phyloP scores from a whole-genome alignment of 768 basidiomycete species.

The Rhodotorula graminis region DNA sequence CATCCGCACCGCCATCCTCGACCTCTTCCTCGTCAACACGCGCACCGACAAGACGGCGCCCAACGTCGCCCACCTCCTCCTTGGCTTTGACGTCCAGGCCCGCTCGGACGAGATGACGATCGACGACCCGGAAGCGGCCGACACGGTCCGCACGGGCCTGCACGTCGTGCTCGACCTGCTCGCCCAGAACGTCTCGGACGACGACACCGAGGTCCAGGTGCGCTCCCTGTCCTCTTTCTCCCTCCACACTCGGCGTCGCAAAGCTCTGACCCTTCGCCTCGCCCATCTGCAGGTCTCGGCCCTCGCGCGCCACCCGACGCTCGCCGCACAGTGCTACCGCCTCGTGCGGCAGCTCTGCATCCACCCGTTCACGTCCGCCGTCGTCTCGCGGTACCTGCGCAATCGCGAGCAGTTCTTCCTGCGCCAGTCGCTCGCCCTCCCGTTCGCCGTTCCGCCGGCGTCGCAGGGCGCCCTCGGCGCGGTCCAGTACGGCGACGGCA shows the following conservation, averaged over 20 bases:
- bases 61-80: conserved; percentile 79
- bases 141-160: conserved; percentile 56
- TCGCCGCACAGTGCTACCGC: conserved; percentile 80
- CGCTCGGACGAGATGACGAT: conserved; percentile 40
- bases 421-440: conserved; percentile 72
- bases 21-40: conserved; percentile 75
- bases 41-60: conserved; percentile 61
- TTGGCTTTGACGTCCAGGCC: conserved; percentile 59
- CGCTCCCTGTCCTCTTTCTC: not conserved
- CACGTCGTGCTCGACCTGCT: conserved; percentile 76
- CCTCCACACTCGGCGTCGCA: not conserved
- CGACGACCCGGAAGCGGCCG: conserved; percentile 45
- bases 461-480: conserved; percentile 53
- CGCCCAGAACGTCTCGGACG: conserved; percentile 58
- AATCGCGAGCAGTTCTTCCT: conserved; percentile 84
- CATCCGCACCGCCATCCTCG: conserved; percentile 69
- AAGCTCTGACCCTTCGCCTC: not conserved
- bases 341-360: conserved; percentile 79
- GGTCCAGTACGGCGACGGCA: conserved; percentile 66
- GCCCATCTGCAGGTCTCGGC: conserved; percentile 41
- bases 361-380: conserved; percentile 75
- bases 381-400: conserved; percentile 76
- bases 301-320: conserved; percentile 52
- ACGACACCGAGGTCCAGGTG: conserved; percentile 45
- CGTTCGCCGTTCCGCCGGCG: conserved; percentile 57